Evolutionary conservation across 208 protist genomes (phyloP), one percentile per base, ranked within the genome.

Genomic region (Trypanosomatidae sp.): DNA sequence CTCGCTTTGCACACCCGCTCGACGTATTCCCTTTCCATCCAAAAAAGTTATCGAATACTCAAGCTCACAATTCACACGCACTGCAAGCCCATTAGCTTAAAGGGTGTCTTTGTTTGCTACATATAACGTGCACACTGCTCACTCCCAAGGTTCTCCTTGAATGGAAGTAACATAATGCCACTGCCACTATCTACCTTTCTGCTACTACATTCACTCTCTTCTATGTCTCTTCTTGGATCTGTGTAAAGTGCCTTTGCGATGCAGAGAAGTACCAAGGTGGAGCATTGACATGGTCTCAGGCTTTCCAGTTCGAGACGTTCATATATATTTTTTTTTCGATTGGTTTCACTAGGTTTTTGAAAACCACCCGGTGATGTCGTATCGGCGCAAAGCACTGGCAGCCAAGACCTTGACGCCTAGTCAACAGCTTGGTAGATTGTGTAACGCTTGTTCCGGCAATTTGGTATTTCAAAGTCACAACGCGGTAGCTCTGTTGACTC

Each of bases 401-500:
- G 77, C 77, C 22, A 73, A 73, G 62, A 64, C 82, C 28, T 69
- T 96, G 47, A 85, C 83, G 15, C 71, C 79, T 1, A 47, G 78
- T 22, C 88, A 91, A 60, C 86, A 90, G 71, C 81, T 97, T 13
- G 73, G 81, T 17, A 85, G 87, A 49, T 59, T 94, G 4, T 88
- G 83, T 46, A 97, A 95, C 77, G 71, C 72, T 12, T 71, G 50
- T 17, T 68, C 81, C 15, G 76, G 82, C 39, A 72, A 72, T 39
- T 55, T 91, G 39, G 74, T 83, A n/a, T 97, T 97, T 77, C 90
- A 97, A 62, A 73, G 79, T n/a, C 89, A 95, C 81, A 91, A 97
- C 80, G 81, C 89, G 25, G 77, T 91, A 52, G 69, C 75, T n/a
- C 71, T 97, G 33, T 66, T 92, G 12, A 76, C 80, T 3, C 86